phyloP scores from a whole-genome alignment of 2,329 filamentous ascomycete species.

The Tolypocladium tundrense region DNA sequence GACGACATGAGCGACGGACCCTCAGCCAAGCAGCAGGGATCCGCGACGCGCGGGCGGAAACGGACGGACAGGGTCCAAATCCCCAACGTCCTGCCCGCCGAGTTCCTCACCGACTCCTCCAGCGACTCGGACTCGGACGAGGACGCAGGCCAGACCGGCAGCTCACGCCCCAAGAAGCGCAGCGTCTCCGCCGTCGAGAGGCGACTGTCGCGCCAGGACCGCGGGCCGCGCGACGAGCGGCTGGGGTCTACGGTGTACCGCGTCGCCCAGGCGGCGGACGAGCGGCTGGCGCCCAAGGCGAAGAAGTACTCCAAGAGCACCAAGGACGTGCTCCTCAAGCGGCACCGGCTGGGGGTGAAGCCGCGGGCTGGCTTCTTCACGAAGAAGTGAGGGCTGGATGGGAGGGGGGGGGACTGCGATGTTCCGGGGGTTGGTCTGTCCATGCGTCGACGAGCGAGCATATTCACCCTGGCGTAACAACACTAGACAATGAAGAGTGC shows the following conservation, averaged over 20 bases:
- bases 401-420: background rate
- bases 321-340: conserved; percentile 34
- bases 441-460: background rate
- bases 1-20: background rate
- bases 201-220: conserved; percentile 24
- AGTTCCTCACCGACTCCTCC: conserved; percentile 43
- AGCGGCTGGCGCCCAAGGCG: conserved; percentile 36
- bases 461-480: background rate
- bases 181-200: conserved; percentile 31
- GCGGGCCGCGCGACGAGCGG: conserved; percentile 32
- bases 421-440: background rate
- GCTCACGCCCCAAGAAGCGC: conserved; percentile 27
- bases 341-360: conserved; percentile 30
- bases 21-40: background rate
- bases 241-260: conserved; percentile 46
- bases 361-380: conserved; percentile 31
- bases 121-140: conserved; percentile 26
- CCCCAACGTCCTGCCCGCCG: conserved; percentile 39
- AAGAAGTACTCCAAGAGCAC: conserved; percentile 29
- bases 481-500: background rate
- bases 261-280: conserved; percentile 33
- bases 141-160: conserved; percentile 4
- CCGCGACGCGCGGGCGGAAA: conserved; percentile 6
- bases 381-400: conserved; percentile 3
- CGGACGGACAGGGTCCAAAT: conserved; percentile 24